Evolutionary conservation across 768 basidiomycete species (phyloP), one percentile per base, ranked within the genome.

Genomic region (Mycena amicta): DNA sequence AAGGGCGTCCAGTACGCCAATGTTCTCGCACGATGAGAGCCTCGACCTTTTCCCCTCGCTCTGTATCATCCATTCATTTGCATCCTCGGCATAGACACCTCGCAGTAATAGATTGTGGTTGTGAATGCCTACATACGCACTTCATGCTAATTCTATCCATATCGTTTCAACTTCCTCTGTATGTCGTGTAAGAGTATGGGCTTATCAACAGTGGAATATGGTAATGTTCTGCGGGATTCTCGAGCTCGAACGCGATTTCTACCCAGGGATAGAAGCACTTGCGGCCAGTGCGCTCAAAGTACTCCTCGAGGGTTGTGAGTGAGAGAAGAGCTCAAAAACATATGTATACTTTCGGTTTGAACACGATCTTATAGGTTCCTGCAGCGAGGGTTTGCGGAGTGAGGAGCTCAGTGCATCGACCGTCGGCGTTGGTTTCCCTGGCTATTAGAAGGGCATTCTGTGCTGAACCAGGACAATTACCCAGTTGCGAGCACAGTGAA

Each of bases 121-220:
- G 26, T 63, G 52, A 52, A 52, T 70, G 63, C 61, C 52, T 64
- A 56, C 55, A 61, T 57, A 59, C 56, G 16, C n/a, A 52, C 51
- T 52, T 53, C 53, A 59, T 58, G 55, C 55, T 65, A 33, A n/a
- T n/a, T 37, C 33, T 56, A 52, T 60, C 64, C 58, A 61, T 50
- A 59, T 57, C 54, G 47, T 57, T 57, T 72, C 66, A 93, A 72
- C 92, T 95, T n/a, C 95, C 95, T 61, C 93, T 80, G 70, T 96
- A 97, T 5, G 95, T 95, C 15, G 94, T 95, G 71, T 86, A 97
- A 3, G 90, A 90, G 72, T 88, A 93, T 4, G 94, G 93, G 70
- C 92, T 95, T 67, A 96, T 88, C 15, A 97, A 73, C n/a, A 97
- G 77, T 0, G 95, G 95, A 52, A 97, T 87, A 64, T 97, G 95